These are phyloP conservation scores for Botrytis galanthina DNA, from an alignment of 2,329 filamentous ascomycete species.

Conservation along the genomic window DNA sequence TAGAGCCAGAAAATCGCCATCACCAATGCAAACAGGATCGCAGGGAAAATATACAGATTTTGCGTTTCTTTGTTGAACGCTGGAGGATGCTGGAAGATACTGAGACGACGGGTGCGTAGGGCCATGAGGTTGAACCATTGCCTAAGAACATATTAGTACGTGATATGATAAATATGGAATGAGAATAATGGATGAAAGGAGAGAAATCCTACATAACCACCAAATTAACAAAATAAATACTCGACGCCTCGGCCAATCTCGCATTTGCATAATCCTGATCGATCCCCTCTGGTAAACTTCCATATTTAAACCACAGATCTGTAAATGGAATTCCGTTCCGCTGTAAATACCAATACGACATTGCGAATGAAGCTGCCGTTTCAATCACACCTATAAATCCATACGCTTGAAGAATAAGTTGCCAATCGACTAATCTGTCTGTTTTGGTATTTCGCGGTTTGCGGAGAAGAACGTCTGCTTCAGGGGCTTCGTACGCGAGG, in stretches of 20 bases:
- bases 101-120: slow-evolving; percentile 57
- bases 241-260: slow-evolving; percentile 38
- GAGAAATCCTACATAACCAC: slow-evolving; percentile 59
- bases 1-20: slow-evolving; percentile 69
- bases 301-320: slow-evolving; percentile 65
- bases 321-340: slow-evolving; percentile 62
- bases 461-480: slow-evolving; percentile 69
- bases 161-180: not conserved
- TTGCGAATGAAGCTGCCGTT: slow-evolving; percentile 57
- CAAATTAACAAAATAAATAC: slow-evolving; percentile 73
- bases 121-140: slow-evolving; percentile 74
- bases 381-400: slow-evolving; percentile 64
- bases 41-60: slow-evolving; percentile 67
- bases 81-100: slow-evolving; percentile 70
- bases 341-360: slow-evolving; percentile 64
- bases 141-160: not conserved
- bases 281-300: slow-evolving; percentile 44
- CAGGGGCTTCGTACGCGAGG: slow-evolving; percentile 72
- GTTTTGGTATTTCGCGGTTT: slow-evolving; percentile 65
- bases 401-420: slow-evolving; percentile 70
- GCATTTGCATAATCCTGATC: slow-evolving; percentile 52
- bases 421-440: slow-evolving; percentile 69
- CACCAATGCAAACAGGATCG: slow-evolving; percentile 64
- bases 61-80: slow-evolving; percentile 54
- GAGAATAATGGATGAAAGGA: too few species aligned